Percentiles rank a stretch among this genome's conserved stretches.
Evolutionary conservation across 139 green algal genomes (phyloP).

Genomic region (Limnomonas spitsbergensis): DNA sequence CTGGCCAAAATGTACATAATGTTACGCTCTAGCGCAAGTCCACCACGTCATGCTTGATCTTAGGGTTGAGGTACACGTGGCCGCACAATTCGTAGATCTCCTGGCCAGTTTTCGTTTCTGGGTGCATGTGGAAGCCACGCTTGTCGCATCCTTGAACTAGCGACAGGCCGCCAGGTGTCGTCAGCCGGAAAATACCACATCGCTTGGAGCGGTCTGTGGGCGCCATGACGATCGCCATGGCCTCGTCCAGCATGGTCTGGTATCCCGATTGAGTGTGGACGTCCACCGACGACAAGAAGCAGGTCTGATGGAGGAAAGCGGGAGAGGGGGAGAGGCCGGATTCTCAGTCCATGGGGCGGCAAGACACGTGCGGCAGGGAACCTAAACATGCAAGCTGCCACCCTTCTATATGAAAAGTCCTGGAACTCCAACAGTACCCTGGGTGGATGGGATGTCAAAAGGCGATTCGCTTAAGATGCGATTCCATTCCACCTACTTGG

Average conservation of each 20-base stretch:
- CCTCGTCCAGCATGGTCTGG: slow-evolving; percentile 92
- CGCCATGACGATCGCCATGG: slow-evolving; percentile 95
- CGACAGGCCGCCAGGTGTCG: slow-evolving; percentile 80
- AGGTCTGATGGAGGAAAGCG: slow-evolving; percentile 49
- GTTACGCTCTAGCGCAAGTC: too few species aligned
- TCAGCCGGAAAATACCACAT: slow-evolving; percentile 89
- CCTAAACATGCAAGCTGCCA: too few species aligned
- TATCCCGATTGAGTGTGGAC: slow-evolving; percentile 91
- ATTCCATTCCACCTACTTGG: too few species aligned
- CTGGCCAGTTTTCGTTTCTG: slow-evolving; percentile 66
- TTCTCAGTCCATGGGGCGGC: background rate
- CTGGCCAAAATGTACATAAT: too few species aligned
- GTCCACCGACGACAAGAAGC: slow-evolving; percentile 94
- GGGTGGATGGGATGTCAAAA: too few species aligned
- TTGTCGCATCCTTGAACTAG: slow-evolving; percentile 80
- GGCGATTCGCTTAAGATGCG: too few species aligned
- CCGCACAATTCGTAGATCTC: slow-evolving; percentile 88
- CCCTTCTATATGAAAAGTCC: too few species aligned
- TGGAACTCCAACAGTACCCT: too few species aligned
- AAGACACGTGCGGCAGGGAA: too few species aligned
- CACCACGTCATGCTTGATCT: slow-evolving; percentile 73
- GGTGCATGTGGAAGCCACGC: slow-evolving; percentile 89
- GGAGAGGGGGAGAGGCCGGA: background rate
- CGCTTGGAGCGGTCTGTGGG: slow-evolving; percentile 52
- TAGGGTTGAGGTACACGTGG: slow-evolving; percentile 88